phyloP scores from a whole-genome alignment of 352 stramenopile genomes.

The Phytophthora sp. region DNA sequence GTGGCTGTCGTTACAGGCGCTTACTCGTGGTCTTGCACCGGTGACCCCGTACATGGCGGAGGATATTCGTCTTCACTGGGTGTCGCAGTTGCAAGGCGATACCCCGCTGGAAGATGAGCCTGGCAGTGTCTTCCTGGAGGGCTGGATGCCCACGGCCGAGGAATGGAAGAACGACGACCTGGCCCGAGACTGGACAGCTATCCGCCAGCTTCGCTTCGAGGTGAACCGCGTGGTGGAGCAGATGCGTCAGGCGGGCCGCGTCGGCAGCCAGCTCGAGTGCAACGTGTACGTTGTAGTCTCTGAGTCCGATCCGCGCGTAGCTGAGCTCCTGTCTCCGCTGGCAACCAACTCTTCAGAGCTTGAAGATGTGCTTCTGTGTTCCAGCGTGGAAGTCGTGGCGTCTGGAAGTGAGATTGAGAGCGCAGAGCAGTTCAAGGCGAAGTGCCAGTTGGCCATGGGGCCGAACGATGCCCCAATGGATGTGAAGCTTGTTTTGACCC shows the following conservation, averaged over 20 bases:
- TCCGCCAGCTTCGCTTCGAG: conserved; percentile 88
- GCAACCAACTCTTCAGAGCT: conserved; percentile 42
- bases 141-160: conserved; percentile 58
- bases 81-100: conserved; percentile 50
- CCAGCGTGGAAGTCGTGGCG: conserved; percentile 50
- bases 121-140: conserved; percentile 79
- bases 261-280: conserved; percentile 81
- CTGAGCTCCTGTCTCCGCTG: conserved; percentile 52
- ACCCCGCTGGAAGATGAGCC: conserved; percentile 58
- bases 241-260: conserved; percentile 56
- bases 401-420: conserved; percentile 47
- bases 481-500: conserved; percentile 62
- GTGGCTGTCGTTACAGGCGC: conserved; percentile 65
- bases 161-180: conserved; percentile 64
- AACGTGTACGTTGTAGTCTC: conserved; percentile 61
- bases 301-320: conserved; percentile 59
- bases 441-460: conserved; percentile 39
- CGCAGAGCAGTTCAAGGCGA: conserved; percentile 39
- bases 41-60: conserved; percentile 97
- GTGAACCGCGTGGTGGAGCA: conserved; percentile 82
- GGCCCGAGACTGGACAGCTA: conserved; percentile 83
- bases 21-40: conserved; percentile 80
- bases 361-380: conserved; percentile 80
- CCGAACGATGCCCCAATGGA: conserved; percentile 51
- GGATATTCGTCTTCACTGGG: conserved; percentile 94